Evolutionary conservation across 306 rosid species (phyloP).

Genomic region (Sindora glabra): DNA sequence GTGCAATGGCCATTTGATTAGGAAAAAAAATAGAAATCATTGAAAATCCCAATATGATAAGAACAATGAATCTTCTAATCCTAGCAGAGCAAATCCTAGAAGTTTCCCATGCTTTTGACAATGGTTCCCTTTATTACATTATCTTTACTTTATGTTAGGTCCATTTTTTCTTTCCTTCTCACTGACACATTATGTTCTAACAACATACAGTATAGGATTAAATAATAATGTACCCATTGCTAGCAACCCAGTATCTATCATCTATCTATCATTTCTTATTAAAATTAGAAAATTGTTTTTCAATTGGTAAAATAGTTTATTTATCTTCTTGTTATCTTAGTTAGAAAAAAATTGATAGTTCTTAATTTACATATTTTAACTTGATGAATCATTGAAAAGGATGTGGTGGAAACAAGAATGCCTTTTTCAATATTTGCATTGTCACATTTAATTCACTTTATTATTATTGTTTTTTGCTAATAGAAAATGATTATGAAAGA

Average conservation of each 20-base stretch:
- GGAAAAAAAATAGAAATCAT: background rate
- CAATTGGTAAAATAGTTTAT: too few relatives aligned
- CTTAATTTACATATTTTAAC: too few relatives aligned
- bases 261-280: background rate
- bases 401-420: too few relatives aligned
- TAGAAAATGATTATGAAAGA: too few relatives aligned
- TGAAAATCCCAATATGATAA: background rate
- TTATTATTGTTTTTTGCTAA: too few relatives aligned
- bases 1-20: background rate
- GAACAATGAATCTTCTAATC: background rate
- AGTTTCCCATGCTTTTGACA: background rate
- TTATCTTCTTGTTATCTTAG: too few relatives aligned
- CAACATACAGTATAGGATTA: background rate
- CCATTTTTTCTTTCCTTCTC: background rate
- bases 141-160: too few relatives aligned
- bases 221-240: background rate
- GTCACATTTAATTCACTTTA: too few relatives aligned
- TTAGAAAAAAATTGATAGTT: too few relatives aligned
- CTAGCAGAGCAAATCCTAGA: background rate
- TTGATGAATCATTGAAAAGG: too few relatives aligned
- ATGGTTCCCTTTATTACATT: background rate
- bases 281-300: background rate
- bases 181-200: background rate
- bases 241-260: background rate
- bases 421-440: too few relatives aligned